Base-by-base conservation (phyloP, 305 asterid species). In the Withania somnifera region DNA sequence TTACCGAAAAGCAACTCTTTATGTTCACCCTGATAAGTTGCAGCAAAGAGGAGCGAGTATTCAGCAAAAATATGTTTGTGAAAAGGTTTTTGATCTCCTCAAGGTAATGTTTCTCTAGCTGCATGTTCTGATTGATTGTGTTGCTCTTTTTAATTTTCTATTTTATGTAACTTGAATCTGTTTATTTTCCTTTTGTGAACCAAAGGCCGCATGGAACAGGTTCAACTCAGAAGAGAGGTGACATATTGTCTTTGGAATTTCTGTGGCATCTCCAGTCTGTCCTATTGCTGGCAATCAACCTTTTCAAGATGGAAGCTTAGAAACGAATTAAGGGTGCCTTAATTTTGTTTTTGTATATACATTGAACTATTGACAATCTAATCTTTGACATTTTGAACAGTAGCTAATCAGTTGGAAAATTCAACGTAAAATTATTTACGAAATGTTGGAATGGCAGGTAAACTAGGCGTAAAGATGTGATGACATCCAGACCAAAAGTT, bases 11-110 rank as follows among this genome's bases (percentile, higher is more conserved):
- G 98, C 98, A 40, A 95, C 99, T 84, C 95, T 95, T 76, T 91
- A 88, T 83, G 97, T 95, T 79, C 99, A 95, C 87, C 99, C 99
- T 54, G 99, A 95, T 87, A 95, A 95, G 85, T 80, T 95, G 88
- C 99, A 95, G 86, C 99, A 95, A 85, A 88, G 97, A 82, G 97
- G 98, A 63, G 99, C 99, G 22, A 91, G 88, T 83, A 92, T 95
- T 86, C 93, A 90, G 90, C 98, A 95, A 78, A 95, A 95, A 84
- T 95, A 95, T 86, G 83, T 90, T 53, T 94, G 99, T 47, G 99
- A 95, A 87, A 95, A 95, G 89, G 95, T 95, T 66, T 95, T 95
- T 76, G 97, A 92, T 91, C 95, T 94, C 82, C 97, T 95, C 73
- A 92, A 95, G 99, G 99, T 95, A 84, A 66, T 83, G 40, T 66